Conservation (phyloP, 768 basidiomycete species). For the Xerocomellus dryophilus region DNA sequence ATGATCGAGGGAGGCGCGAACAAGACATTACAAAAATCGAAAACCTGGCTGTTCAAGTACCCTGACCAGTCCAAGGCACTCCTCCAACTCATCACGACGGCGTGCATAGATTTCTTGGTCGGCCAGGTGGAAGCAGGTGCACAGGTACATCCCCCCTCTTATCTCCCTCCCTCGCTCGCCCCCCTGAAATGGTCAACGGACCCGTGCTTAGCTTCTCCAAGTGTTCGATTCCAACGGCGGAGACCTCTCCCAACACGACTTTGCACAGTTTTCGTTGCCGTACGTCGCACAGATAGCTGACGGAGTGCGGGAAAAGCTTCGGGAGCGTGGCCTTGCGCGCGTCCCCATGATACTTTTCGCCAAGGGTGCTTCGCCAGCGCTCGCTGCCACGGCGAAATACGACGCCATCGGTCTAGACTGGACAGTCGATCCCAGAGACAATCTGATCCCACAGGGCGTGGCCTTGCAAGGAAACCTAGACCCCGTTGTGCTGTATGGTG, state of each 20-base stretch:
- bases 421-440: slow-evolving; percentile 72
- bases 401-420: slow-evolving; percentile 91
- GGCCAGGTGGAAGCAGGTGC: slow-evolving; percentile 95
- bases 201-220: slow-evolving; percentile 71
- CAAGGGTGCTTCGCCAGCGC: slow-evolving; percentile 84
- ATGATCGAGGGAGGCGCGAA: slow-evolving; percentile 97
- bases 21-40: slow-evolving; percentile 86
- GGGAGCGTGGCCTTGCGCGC: slow-evolving; percentile 46
- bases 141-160: slow-evolving; percentile 57
- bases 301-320: slow-evolving; percentile 60
- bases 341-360: slow-evolving; percentile 91
- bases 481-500: slow-evolving; percentile 83
- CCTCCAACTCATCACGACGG: slow-evolving; percentile 75
- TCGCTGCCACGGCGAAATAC: slow-evolving; percentile 70
- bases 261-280: slow-evolving; percentile 79
- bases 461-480: slow-evolving; percentile 93
- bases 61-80: slow-evolving; percentile 81
- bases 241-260: slow-evolving; percentile 88
- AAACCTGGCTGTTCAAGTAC: slow-evolving; percentile 92
- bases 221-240: slow-evolving; percentile 97
- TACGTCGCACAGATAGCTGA: slow-evolving; percentile 69
- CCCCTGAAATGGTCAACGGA: not conserved
- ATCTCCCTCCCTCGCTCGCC: not conserved
- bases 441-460: slow-evolving; percentile 56
- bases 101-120: slow-evolving; percentile 86